These are phyloP conservation scores for Tympanopsis confertula DNA, from an alignment of 2,329 filamentous ascomycete species.

Conservation along the genomic window DNA sequence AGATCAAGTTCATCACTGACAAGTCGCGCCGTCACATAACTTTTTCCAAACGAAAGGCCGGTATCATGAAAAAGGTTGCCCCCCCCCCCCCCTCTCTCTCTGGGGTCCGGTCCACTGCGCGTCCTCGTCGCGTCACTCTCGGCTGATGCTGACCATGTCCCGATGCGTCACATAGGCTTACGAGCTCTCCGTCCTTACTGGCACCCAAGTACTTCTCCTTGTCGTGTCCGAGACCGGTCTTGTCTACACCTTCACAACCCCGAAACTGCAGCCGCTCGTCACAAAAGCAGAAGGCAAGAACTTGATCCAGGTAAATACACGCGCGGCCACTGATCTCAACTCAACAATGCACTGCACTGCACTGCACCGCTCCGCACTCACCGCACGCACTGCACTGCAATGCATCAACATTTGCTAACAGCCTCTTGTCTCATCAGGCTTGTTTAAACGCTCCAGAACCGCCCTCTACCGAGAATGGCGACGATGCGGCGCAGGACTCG, in stretches of 20 bases:
- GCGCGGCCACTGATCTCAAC: slow-evolving; percentile 1
- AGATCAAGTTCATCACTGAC: slow-evolving; percentile 99
- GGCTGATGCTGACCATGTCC: slow-evolving; percentile 9
- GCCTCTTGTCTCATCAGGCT: slow-evolving; percentile 43
- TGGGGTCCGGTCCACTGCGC: slow-evolving; percentile 2
- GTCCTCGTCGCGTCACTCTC: slow-evolving; percentile 6
- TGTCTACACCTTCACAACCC: slow-evolving; percentile 96
- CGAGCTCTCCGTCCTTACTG: slow-evolving; percentile 91
- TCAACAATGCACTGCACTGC: slow-evolving; percentile 4
- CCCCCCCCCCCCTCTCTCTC: slow-evolving; percentile 3
- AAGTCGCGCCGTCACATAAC: slow-evolving; percentile 99
- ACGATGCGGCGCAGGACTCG: slow-evolving; percentile 64
- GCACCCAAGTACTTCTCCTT: slow-evolving; percentile 89
- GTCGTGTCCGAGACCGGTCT: slow-evolving; percentile 95
- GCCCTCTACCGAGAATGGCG: slow-evolving; percentile 66
- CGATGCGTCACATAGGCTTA: slow-evolving; percentile 57
- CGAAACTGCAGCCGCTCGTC: slow-evolving; percentile 93
- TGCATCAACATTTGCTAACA: slow-evolving; percentile 16
- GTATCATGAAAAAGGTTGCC: slow-evolving; percentile 99
- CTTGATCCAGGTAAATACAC: slow-evolving; percentile 75
- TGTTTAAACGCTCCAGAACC: slow-evolving; percentile 95
- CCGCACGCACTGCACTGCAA: slow-evolving; percentile 1
- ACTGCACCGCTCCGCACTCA: slow-evolving; percentile 4
- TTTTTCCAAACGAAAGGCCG: slow-evolving; percentile 98
- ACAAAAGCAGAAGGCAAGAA: slow-evolving; percentile 99